Base-by-base conservation (phyloP, 257 asterid species). In the Coffea eugenioides region DNA sequence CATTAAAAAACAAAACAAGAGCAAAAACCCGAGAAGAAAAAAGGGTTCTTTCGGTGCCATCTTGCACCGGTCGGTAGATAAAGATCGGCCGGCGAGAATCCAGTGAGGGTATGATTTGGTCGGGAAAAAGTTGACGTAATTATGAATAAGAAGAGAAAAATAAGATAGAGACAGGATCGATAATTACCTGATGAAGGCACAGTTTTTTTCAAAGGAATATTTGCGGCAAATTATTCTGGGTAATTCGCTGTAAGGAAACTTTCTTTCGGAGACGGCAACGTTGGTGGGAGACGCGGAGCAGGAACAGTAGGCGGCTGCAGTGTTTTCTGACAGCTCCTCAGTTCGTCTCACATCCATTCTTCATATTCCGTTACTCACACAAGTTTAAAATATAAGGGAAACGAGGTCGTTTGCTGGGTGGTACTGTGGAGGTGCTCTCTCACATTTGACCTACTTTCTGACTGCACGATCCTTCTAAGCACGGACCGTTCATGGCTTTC, bases 1-100 rank as follows among this genome's bases (percentile, higher is more conserved):
- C 74, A 90, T 78, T 82, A 82, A 71, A 76, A 27, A 78, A 71
- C 81, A 45, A 56, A 88, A 80, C 2, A 11, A 5, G 77, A 86
- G 3, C 27, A 80, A 34, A 59, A 71, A 64, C 78, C 86, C 80
- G 59, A 39, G 34, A 39, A 16, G 18, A 27, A 81, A 70, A 6
- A 76, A 25, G 59, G 80, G 81, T 76, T 69, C 71, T 81, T 57
- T 69, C 77, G 75, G 69, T 54, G 59, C 49, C 84, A 81, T 81
- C 21, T 81, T 21, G 46, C 31, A 31, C 31, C 31, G 31, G 31
- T 31, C 31, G 31, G 31, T 31, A 31, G 31, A 31, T 51, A 48
- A 73, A 76, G 84, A 70, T 69, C 78, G 68, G 64, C 46, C 77
- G 49, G 72, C 45, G 14, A 52, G 66, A 81, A 81, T 25, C 41